A percentile compares a stretch with the other conserved stretches of the same genome.
phyloP scores from a whole-genome alignment of 2,329 filamentous ascomycete genomes.

The Fusarium nurragi region DNA sequence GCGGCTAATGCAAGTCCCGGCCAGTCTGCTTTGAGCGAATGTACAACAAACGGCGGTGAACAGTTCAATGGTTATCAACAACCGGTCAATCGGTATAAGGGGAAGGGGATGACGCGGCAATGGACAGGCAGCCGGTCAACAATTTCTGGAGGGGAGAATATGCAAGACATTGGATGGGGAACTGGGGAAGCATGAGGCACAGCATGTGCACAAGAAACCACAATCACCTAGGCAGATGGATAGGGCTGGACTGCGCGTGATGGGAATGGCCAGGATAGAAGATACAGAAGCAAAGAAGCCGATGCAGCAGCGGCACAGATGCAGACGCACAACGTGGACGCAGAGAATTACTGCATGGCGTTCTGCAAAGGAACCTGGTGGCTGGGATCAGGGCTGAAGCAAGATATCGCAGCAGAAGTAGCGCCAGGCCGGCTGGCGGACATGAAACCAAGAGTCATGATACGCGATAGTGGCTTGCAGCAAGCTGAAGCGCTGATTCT shows the following conservation, averaged over 20 bases:
- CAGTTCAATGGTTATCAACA: slow-evolving; percentile 13
- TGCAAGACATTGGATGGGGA: slow-evolving; percentile 39
- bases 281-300: slow-evolving; percentile 10
- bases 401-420: too few species aligned
- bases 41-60: slow-evolving; percentile 43
- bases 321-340: slow-evolving; percentile 18
- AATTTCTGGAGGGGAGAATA: slow-evolving; percentile 37
- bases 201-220: slow-evolving; percentile 16
- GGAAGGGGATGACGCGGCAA: slow-evolving; percentile 21
- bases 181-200: slow-evolving; percentile 30
- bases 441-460: slow-evolving; percentile 16
- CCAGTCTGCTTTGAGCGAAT: slow-evolving; percentile 12
- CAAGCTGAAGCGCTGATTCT: slow-evolving; percentile 25
- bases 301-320: slow-evolving; percentile 23
- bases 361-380: slow-evolving; percentile 25
- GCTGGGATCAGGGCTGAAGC: slow-evolving; percentile 14
- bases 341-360: slow-evolving; percentile 24
- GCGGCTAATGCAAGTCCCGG: slow-evolving; percentile 39
- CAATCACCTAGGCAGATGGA: neutral
- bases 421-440: too few species aligned
- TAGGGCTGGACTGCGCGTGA: neutral
- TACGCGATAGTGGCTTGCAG: slow-evolving; percentile 21
- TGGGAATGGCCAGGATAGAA: slow-evolving; percentile 1
- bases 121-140: slow-evolving; percentile 35
- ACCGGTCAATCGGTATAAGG: slow-evolving; percentile 24